A percentile compares a stretch with the other conserved stretches of the same genome.
phyloP scores from a whole-genome alignment of 2,329 filamentous ascomycete species.

The Beauveria sp. region DNA sequence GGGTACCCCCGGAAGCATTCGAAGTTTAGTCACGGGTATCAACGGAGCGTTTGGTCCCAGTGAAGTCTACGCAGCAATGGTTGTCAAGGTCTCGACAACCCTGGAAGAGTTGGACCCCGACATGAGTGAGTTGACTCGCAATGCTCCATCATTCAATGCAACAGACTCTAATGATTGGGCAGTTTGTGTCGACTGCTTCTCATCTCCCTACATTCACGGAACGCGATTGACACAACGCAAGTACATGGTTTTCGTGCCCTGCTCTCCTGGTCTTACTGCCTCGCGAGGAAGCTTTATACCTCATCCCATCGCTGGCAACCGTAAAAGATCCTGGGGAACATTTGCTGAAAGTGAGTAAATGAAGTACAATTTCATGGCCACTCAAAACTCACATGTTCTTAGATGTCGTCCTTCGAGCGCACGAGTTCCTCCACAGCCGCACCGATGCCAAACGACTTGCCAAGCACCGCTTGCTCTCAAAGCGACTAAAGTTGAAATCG shows the following conservation, averaged over 20 bases:
- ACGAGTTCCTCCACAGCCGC: not conserved
- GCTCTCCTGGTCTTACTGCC: not conserved
- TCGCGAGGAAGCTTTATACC: not conserved
- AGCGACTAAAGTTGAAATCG: not conserved
- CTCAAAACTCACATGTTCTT: not conserved
- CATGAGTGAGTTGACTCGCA: not conserved
- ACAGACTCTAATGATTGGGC: not conserved
- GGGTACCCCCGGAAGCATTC: not conserved
- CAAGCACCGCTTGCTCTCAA: not conserved
- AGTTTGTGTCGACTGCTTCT: slow-evolving; percentile 4
- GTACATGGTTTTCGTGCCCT: not conserved
- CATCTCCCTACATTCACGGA: slow-evolving; percentile 1
- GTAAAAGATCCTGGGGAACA: not conserved
- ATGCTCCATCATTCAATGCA: no score
- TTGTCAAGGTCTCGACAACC: not conserved
- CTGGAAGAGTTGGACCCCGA: not conserved
- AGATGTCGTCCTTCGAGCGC: not conserved
- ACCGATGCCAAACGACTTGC: not conserved
- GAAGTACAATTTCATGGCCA: no score
- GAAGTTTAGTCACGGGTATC: not conserved
- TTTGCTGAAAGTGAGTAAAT: not conserved
- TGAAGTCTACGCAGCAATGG: not conserved
- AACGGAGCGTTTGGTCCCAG: not conserved
- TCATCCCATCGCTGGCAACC: not conserved
- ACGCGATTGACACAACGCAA: not conserved